A percentile compares a stretch with the other conserved stretches of the same genome.
Conservation (phyloP, 179 eudicot genomes). For the Heliamphora pulchella region DNA sequence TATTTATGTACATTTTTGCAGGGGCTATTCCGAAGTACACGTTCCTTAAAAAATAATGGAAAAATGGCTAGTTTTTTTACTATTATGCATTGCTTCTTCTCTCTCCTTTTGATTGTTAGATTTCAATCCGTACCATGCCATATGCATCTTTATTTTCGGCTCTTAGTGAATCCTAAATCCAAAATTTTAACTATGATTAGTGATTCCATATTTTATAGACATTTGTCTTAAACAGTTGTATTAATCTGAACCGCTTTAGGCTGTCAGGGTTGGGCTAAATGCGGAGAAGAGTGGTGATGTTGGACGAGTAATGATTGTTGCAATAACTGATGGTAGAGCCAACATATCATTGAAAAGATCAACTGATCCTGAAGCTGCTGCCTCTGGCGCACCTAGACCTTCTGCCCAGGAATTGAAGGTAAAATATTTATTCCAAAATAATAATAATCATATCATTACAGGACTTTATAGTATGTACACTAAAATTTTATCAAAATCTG, state of each 20-base stretch:
- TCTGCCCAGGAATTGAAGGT: conserved; percentile 81
- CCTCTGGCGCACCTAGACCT: conserved; percentile 65
- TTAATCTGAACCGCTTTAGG: conserved; percentile 35
- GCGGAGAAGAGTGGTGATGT: conserved; percentile 98
- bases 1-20: background rate
- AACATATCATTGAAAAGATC: conserved; percentile 93
- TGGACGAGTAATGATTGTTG: conserved; percentile 94
- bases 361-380: conserved; percentile 72
- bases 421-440: conserved; percentile 12
- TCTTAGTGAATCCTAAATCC: background rate
- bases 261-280: conserved; percentile 90
- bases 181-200: background rate
- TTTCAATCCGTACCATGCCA: background rate
- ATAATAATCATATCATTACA: background rate
- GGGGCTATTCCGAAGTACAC: background rate
- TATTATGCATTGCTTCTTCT: conserved; percentile 1
- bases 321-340: conserved; percentile 94
- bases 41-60: background rate
- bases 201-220: background rate
- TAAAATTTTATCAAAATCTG: background rate
- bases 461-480: background rate
- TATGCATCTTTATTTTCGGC: background rate
- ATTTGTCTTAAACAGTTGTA: no score
- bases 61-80: no score
- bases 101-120: background rate